Evolutionary conservation across 768 basidiomycete genomes (phyloP), one percentile per base, ranked within the genome.

Genomic region (Tephrocybe rancida): DNA sequence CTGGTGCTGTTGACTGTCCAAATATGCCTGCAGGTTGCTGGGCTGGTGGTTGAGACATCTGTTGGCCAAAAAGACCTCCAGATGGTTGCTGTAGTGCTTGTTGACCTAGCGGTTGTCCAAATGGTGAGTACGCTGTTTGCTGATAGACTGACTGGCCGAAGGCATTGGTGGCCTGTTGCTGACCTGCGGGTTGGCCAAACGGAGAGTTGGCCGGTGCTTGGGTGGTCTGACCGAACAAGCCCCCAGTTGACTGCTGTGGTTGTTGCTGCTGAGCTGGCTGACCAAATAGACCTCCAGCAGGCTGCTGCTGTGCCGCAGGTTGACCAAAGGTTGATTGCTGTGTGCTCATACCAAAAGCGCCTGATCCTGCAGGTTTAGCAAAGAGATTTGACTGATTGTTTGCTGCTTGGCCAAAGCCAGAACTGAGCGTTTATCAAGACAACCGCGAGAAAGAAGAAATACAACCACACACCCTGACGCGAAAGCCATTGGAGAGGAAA

Each of bases 61-160:
- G 44, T 48, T 66, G 63, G 8, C 64, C 64, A 48, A 64, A 67
- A 14, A 65, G 22, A 22, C 56, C 56, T n/a, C 65, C 64, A 5
- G 66, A 32, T 16, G 64, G 61, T 55, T 68, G 70, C 51, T 69
- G 69, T 34, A 64, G 64, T 45, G 67, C 21, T 51, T 67, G 51
- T 46, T 70, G 67, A 38, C 74, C 75, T 62, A 78, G 76, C 7
- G 69, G 69, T 48, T 57, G 61, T 61, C 42, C n/a, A 11, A 18
- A 53, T 11, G 34, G 30, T 13, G 25, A 29, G 19, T 44, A 18
- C 41, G 46, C 41, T 10, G 16, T 19, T 18, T 14, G 14, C 35
- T 37, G 35, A 9, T 5, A 11, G 9, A n/a, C 16, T 37, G 35
- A 18, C 16, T 37, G 35, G 35, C 42, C 25, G 21, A 35, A 37